A percentile compares a stretch with the other conserved stretches of the same genome.
Conservation (phyloP, 768 basidiomycete species). For the Auriscalpium microsporum region DNA sequence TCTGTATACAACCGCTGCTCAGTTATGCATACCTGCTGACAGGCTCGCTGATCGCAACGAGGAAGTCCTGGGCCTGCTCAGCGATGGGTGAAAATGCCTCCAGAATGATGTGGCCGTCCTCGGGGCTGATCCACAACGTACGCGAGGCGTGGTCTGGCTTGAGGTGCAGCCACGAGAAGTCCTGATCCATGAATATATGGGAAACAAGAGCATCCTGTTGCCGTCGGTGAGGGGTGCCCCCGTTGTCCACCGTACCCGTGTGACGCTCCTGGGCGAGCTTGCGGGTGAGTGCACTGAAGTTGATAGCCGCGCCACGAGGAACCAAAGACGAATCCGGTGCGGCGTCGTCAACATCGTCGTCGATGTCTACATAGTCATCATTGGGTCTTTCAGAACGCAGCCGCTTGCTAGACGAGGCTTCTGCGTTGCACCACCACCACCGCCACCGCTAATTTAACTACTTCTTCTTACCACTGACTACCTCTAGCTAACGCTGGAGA, state of each 20-base stretch:
- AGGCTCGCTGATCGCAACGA: conserved; percentile 96
- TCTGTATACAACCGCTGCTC: conserved; percentile 23
- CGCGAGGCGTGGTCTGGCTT: conserved; percentile 88
- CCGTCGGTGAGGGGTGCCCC: conserved; percentile 56
- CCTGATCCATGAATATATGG: conserved; percentile 76
- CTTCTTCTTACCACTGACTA: too few relatives aligned
- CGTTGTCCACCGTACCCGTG: conserved; percentile 30
- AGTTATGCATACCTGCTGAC: conserved; percentile 78
- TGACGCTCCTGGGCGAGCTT: conserved; percentile 62
- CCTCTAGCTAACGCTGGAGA: too few relatives aligned
- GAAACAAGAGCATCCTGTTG: conserved; percentile 73
- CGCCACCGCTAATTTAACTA: too few relatives aligned
- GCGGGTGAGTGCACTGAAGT: conserved; percentile 75
- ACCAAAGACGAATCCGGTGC: conserved; percentile 36
- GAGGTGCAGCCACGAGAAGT: conserved; percentile 80
- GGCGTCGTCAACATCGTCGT: conserved; percentile 40
- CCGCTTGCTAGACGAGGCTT: conserved; percentile 29
- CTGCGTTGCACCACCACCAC: too few relatives aligned
- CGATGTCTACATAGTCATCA: conserved; percentile 41
- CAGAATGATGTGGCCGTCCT: conserved; percentile 88
- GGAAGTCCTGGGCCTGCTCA: conserved; percentile 96
- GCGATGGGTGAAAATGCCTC: conserved; percentile 98
- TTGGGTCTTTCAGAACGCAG: conserved; percentile 38
- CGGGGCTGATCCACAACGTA: conserved; percentile 94
- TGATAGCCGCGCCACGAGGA: conserved; percentile 73